phyloP scores from a whole-genome alignment of 768 basidiomycete genomes.

The Porpolomopsis calyptriformis region DNA sequence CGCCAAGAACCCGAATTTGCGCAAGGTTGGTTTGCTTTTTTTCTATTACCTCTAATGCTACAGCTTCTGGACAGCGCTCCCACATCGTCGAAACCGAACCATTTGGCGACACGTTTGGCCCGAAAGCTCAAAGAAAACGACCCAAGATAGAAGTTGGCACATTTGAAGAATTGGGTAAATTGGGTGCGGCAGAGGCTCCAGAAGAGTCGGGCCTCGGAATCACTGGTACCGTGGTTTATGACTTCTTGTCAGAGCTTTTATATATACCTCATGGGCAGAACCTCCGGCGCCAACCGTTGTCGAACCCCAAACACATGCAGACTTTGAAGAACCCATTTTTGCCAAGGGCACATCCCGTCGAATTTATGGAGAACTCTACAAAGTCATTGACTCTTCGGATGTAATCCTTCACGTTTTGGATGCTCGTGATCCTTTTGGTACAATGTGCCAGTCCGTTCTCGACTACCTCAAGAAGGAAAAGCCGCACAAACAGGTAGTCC shows the following conservation, averaged over 20 bases:
- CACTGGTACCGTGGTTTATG: conserved; percentile 29
- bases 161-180: conserved; percentile 79
- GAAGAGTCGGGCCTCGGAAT: conserved; percentile 28
- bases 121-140: conserved; percentile 88
- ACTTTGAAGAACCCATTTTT: conserved; percentile 83
- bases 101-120: conserved; percentile 89
- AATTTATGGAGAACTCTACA: conserved; percentile 97
- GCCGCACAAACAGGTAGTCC: conserved; percentile 92
- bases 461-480: conserved; percentile 95
- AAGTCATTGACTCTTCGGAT: conserved; percentile 98
- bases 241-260: neutral
- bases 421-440: conserved; percentile 91
- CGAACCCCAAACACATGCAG: conserved; percentile 58
- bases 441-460: conserved; percentile 87
- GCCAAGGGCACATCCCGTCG: conserved; percentile 90
- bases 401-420: conserved; percentile 93
- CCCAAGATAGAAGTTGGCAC: conserved; percentile 81
- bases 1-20: conserved; percentile 65
- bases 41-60: neutral
- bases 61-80: conserved; percentile 43
- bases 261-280: conserved; percentile 22
- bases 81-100: conserved; percentile 97
- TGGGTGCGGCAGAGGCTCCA: conserved; percentile 39
- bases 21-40: conserved; percentile 41
- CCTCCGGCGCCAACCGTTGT: conserved; percentile 38